Percentiles rank a stretch among this genome's conserved stretches.
phyloP scores from a whole-genome alignment of 108 stramenopile genomes.

The Licmophora abbreviata region DNA sequence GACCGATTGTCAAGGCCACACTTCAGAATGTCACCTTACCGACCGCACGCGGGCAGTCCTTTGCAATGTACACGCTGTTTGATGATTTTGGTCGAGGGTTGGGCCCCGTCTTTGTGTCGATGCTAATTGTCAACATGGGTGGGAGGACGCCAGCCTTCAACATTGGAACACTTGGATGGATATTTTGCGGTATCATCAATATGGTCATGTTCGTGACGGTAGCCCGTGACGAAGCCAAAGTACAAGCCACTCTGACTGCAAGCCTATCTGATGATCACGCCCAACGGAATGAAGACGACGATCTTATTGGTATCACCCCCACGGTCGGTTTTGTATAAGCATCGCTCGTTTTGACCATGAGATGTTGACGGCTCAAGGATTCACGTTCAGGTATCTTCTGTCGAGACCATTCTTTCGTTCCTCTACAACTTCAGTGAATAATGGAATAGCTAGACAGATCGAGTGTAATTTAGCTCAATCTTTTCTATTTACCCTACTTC shows the following conservation, averaged over 20 bases:
- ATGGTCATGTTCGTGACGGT: slow-evolving; percentile 55
- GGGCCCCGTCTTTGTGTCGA: slow-evolving; percentile 73
- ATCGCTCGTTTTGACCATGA: too few species aligned
- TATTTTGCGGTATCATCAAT: slow-evolving; percentile 68
- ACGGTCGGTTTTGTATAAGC: too few species aligned
- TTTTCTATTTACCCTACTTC: too few species aligned
- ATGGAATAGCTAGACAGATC: too few species aligned
- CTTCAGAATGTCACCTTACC: slow-evolving; percentile 80
- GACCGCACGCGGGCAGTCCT: slow-evolving; percentile 61
- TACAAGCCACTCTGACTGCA: slow-evolving; percentile 19
- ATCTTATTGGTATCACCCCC: too few species aligned
- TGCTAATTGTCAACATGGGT: slow-evolving; percentile 48
- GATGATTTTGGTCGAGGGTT: slow-evolving; percentile 86
- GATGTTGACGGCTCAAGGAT: too few species aligned
- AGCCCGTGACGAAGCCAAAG: slow-evolving; percentile 44
- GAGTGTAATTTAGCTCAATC: too few species aligned
- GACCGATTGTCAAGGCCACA: slow-evolving; percentile 71
- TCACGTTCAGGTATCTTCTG: too few species aligned
- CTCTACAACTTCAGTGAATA: too few species aligned
- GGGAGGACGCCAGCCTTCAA: slow-evolving; percentile 61
- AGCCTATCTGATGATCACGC: too few species aligned
- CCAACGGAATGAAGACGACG: too few species aligned
- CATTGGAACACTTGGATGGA: slow-evolving; percentile 63
- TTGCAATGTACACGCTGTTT: slow-evolving; percentile 67
- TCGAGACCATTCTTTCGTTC: too few species aligned